phyloP scores from a whole-genome alignment of 345 rosid species.

The Ricinus communis region DNA sequence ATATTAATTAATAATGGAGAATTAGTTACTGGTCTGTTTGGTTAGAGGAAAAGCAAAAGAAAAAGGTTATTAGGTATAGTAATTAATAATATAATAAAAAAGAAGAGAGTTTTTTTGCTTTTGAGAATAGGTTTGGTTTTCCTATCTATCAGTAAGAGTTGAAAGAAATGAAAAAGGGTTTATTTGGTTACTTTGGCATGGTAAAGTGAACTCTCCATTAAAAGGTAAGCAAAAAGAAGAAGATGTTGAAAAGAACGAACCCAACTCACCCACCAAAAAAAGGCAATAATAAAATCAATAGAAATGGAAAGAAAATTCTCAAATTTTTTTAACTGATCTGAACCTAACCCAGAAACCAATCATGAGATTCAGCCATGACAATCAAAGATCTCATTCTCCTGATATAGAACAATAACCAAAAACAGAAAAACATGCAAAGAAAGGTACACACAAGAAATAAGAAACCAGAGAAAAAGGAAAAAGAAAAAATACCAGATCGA shows the following conservation, averaged over 20 bases:
- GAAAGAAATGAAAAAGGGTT: neutral
- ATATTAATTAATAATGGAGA: neutral
- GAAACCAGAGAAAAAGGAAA: no score
- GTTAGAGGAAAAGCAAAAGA: neutral
- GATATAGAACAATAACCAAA: neutral
- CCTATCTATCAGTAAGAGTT: neutral
- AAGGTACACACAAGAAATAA: neutral
- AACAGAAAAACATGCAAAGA: neutral
- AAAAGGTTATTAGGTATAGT: no score
- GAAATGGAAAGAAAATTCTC: neutral
- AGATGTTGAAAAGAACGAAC: no score
- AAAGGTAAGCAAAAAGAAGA: no score
- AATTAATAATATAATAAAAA: no score
- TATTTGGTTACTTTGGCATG: no score
- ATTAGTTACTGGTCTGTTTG: neutral
- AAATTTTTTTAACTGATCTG: neutral
- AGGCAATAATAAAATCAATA: no score
- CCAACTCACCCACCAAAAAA: neutral
- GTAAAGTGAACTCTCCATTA: no score
- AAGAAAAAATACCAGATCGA: conserved; percentile 22
- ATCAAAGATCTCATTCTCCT: neutral
- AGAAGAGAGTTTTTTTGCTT: no score
- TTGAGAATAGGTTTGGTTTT: neutral
- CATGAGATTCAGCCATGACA: neutral
- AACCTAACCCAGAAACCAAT: neutral